These are phyloP conservation scores for Mucuna pruriens DNA, from an alignment of 306 rosid species.

Conservation along the genomic window DNA sequence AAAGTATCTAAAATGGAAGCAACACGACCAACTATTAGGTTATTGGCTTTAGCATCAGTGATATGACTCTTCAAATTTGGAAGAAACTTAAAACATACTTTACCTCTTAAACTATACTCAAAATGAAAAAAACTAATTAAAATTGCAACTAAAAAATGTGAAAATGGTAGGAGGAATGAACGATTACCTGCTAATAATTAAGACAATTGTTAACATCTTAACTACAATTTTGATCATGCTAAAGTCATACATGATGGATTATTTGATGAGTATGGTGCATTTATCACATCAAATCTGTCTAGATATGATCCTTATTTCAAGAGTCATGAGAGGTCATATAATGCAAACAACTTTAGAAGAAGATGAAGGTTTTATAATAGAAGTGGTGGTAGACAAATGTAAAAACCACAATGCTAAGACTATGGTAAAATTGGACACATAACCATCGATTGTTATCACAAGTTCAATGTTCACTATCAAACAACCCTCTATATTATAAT, in stretches of 20 bases:
- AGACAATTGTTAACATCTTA: background rate
- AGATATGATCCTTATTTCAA: background rate
- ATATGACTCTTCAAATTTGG: background rate
- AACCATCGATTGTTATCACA: no score
- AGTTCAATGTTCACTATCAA: no score
- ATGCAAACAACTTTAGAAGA: no score
- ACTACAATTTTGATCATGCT: background rate
- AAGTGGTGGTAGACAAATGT: no score
- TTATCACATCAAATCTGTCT: background rate
- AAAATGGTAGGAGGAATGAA: background rate
- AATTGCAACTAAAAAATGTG: background rate
- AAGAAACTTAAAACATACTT: background rate
- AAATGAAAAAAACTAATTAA: background rate
- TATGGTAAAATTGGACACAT: no score
- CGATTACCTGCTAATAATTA: background rate
- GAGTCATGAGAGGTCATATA: no score
- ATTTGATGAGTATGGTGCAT: background rate
- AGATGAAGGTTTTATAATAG: no score
- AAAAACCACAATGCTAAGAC: no score
- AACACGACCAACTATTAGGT: no score
- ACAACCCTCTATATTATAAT: no score
- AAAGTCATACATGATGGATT: background rate
- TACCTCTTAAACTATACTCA: background rate
- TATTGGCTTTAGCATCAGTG: no score
- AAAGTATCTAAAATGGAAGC: no score